Conservation (phyloP, 2,329 filamentous ascomycete genomes). For the Epicoccum nigrum region DNA sequence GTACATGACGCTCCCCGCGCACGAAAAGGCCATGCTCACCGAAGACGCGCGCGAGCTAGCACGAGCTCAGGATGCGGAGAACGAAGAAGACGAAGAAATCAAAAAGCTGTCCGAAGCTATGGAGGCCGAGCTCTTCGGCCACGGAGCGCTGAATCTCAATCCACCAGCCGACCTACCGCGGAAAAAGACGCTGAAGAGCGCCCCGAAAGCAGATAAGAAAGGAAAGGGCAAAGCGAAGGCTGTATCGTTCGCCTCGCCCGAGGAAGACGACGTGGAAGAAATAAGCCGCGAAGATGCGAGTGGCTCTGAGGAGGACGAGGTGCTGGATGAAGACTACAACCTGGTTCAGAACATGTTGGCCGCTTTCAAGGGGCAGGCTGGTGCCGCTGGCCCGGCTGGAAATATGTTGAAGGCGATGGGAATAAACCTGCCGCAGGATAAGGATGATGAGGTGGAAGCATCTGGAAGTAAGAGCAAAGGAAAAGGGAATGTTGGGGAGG, state of each 20-base stretch:
- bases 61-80: conserved; percentile 49
- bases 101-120: conserved; percentile 70
- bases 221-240: conserved; percentile 19
- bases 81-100: conserved; percentile 63
- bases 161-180: conserved; percentile 15
- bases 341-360: conserved; percentile 89
- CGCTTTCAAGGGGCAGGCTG: conserved; percentile 88
- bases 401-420: conserved; percentile 90
- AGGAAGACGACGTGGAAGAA: conserved; percentile 48
- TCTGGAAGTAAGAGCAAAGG: not conserved
- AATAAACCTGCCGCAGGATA: conserved; percentile 78
- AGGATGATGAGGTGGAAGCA: conserved; percentile 57
- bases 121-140: conserved; percentile 72
- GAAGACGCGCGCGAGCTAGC: conserved; percentile 45
- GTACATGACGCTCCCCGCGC: conserved; percentile 75
- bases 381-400: conserved; percentile 81
- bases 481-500: conserved; percentile 5
- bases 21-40: conserved; percentile 41
- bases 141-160: conserved; percentile 66
- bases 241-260: not conserved
- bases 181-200: conserved; percentile 1
- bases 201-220: conserved; percentile 12
- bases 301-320: conserved; percentile 51
- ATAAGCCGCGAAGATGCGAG: conserved; percentile 77
- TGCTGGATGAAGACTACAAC: conserved; percentile 81